Percentiles rank a stretch among this genome's conserved stretches.
These are phyloP conservation scores for Discostella stelligera DNA, from an alignment of 352 stramenopile species.

Conservation along the genomic window DNA sequence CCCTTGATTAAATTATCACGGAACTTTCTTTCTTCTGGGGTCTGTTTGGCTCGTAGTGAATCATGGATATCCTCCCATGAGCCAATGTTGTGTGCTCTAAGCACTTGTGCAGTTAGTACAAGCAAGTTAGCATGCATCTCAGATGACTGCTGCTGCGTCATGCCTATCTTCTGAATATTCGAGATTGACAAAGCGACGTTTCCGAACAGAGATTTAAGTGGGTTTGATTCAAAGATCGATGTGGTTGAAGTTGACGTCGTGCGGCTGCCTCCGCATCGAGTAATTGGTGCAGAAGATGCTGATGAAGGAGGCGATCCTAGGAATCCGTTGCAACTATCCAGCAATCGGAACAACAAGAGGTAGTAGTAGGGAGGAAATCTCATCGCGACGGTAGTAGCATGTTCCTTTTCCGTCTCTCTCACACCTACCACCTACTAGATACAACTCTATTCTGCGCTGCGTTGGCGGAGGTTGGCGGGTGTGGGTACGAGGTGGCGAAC, in stretches of 20 bases:
- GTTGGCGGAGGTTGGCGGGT: too few species aligned
- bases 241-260: slow-evolving; percentile 9
- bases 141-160: slow-evolving; percentile 8
- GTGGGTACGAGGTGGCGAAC: too few species aligned
- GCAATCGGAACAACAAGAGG: slow-evolving; percentile 8
- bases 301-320: not conserved
- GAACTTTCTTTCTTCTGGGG: slow-evolving; percentile 61
- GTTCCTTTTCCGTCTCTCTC: too few species aligned
- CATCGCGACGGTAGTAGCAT: not conserved
- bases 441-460: too few species aligned
- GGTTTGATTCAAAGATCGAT: slow-evolving; percentile 23
- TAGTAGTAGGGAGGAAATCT: slow-evolving; percentile 5
- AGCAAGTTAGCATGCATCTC: slow-evolving; percentile 13
- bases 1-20: slow-evolving; percentile 61
- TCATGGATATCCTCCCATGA: slow-evolving; percentile 58
- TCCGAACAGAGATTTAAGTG: slow-evolving; percentile 36
- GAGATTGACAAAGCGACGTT: slow-evolving; percentile 32
- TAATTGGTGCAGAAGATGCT: not conserved
- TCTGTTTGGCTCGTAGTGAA: slow-evolving; percentile 46
- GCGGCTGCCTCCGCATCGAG: not conserved
- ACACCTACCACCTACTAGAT: too few species aligned
- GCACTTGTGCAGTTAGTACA: slow-evolving; percentile 6
- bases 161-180: slow-evolving; percentile 28
- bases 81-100: slow-evolving; percentile 14
- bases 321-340: not conserved